Evolutionary conservation across 139 green algal genomes (phyloP).

Genomic region (Bryopsis sp.): DNA sequence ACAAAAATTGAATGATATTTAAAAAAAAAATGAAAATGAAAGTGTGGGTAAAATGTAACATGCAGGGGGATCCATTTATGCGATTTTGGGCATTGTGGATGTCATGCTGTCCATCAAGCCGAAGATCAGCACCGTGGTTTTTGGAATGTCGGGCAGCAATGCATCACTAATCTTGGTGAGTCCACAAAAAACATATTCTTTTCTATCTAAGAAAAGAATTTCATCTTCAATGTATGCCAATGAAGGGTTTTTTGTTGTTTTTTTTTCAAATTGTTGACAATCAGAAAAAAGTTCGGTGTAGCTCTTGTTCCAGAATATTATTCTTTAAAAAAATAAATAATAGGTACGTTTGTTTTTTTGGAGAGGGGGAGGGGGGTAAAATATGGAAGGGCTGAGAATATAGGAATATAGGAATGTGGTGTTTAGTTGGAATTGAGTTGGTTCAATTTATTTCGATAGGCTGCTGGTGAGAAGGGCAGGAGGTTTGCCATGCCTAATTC

Average conservation of each 20-base stretch:
- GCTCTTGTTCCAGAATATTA: too few relatives aligned
- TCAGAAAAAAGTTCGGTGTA: too few relatives aligned
- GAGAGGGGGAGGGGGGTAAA: too few relatives aligned
- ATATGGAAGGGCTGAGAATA: too few relatives aligned
- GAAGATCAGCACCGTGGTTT: conserved; percentile 65
- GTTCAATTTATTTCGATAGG: conserved; percentile 27
- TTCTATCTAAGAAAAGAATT: neutral
- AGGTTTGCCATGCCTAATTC: conserved; percentile 84
- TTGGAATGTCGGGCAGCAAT: conserved; percentile 68
- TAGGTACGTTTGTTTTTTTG: too few relatives aligned
- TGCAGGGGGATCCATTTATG: conserved; percentile 68
- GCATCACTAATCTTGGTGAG: conserved; percentile 60
- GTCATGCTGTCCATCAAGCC: conserved; percentile 67
- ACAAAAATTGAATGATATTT: too few relatives aligned
- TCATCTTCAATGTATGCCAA: neutral
- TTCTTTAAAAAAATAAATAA: too few relatives aligned
- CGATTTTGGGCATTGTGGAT: conserved; percentile 77
- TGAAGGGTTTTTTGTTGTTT: conserved; percentile 8
- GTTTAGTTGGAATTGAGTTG: neutral
- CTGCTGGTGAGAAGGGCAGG: conserved; percentile 78
- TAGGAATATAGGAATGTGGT: too few relatives aligned
- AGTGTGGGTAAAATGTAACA: neutral
- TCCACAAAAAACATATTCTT: neutral
- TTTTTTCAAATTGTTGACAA: too few relatives aligned
- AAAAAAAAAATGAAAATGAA: conserved; percentile 6